These are phyloP conservation scores for Pythium scleroteichum DNA, from an alignment of 352 stramenopile genomes.

Conservation along the genomic window DNA sequence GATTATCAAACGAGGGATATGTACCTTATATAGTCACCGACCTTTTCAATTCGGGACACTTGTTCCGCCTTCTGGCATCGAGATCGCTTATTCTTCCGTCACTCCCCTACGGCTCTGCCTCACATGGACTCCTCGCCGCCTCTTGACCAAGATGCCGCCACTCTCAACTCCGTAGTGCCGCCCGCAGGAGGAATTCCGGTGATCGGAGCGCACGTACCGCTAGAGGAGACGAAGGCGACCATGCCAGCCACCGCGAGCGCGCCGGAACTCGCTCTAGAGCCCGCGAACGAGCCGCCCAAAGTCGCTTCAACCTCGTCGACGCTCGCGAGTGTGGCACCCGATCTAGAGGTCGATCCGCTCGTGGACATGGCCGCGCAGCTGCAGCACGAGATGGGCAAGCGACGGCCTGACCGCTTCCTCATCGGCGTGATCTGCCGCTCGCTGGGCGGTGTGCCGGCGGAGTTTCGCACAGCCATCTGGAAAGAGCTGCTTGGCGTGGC, in stretches of 20 bases:
- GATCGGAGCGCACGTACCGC: neutral
- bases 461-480: conserved; percentile 68
- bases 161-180: neutral
- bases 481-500: conserved; percentile 77
- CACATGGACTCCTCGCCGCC: conserved; percentile 9
- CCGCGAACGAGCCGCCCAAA: conserved; percentile 4
- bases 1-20: too few relatives aligned
- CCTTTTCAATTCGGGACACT: conserved; percentile 13
- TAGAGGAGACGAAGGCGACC: conserved; percentile 1
- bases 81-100: conserved; percentile 13
- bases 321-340: neutral
- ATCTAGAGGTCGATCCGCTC: neutral
- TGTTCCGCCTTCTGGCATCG: conserved; percentile 6
- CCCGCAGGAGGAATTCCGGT: neutral
- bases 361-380: conserved; percentile 41
- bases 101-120: conserved; percentile 18
- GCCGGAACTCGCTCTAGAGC: conserved; percentile 1
- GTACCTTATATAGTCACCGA: conserved; percentile 3
- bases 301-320: conserved; percentile 15
- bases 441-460: conserved; percentile 58
- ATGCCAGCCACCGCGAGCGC: conserved; percentile 9
- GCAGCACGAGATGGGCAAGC: conserved; percentile 64
- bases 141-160: conserved; percentile 3
- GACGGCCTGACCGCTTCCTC: conserved; percentile 71
- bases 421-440: conserved; percentile 68